Conservation (phyloP, 768 basidiomycete genomes). For the Tephrocybe rancida region DNA sequence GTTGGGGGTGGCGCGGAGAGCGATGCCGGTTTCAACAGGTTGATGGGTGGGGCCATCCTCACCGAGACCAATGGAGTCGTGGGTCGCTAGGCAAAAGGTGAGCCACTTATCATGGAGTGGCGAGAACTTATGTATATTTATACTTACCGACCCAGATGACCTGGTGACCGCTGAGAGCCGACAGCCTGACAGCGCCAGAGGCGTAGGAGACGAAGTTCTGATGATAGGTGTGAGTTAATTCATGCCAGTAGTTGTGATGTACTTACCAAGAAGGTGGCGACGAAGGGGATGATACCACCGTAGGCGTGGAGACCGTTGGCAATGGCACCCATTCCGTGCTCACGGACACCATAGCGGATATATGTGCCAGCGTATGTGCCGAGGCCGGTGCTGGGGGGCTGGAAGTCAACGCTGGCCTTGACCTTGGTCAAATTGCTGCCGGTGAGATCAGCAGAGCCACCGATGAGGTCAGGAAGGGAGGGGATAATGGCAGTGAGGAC, state of each 20-base stretch:
- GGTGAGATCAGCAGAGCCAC: conserved; percentile 93
- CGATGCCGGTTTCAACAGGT: conserved; percentile 86
- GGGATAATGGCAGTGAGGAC: conserved; percentile 77
- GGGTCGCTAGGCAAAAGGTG: conserved; percentile 63
- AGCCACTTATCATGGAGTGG: no score
- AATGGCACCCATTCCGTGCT: conserved; percentile 97
- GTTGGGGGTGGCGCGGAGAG: conserved; percentile 90
- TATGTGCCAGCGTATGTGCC: conserved; percentile 88
- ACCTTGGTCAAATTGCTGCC: conserved; percentile 90
- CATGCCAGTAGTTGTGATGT: background rate
- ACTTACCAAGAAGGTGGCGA: conserved; percentile 86
- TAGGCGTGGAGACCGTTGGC: conserved; percentile 90
- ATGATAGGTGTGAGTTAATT: conserved; percentile 10
- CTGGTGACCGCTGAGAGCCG: conserved; percentile 85
- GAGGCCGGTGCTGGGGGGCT: conserved; percentile 81
- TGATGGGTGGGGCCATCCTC: conserved; percentile 98
- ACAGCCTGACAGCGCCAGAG: conserved; percentile 89
- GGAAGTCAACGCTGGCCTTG: conserved; percentile 87
- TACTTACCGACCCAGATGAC: conserved; percentile 91
- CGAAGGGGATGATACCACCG: conserved; percentile 88
- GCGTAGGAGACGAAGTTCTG: conserved; percentile 95
- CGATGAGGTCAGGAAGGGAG: conserved; percentile 80
- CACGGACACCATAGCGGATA: conserved; percentile 95
- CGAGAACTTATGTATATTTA: background rate
- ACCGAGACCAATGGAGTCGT: conserved; percentile 91